Conservation (phyloP, 1,284 basidiomycete genomes). For the Rhodotorula sp. region DNA sequence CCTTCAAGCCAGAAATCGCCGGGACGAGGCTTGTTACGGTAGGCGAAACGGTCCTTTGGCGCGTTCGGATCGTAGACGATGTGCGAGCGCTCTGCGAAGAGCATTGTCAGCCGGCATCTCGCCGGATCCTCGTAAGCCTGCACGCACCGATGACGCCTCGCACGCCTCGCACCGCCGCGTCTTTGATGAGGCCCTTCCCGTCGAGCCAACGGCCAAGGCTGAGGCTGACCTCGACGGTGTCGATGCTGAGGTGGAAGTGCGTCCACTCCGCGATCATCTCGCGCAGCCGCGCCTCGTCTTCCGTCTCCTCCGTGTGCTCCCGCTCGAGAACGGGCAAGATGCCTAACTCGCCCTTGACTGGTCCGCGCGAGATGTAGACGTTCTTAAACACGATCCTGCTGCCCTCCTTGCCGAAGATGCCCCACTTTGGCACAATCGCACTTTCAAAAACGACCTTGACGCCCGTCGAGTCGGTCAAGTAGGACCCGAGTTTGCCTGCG, state of each 20-base stretch:
- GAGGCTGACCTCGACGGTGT: constrained; percentile 94
- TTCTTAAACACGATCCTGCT: constrained; percentile 95
- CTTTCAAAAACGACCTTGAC: constrained; percentile 95
- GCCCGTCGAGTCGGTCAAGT: constrained; percentile 88
- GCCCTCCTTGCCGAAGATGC: constrained; percentile 58
- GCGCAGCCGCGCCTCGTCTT: constrained; percentile 25
- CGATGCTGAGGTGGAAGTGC: constrained; percentile 86
- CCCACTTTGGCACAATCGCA: constrained; percentile 95
- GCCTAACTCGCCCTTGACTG: constrained; percentile 29
- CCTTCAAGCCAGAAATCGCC: constrained; percentile 93
- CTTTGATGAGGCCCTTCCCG: constrained; percentile 87
- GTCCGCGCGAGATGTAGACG: constrained; percentile 83
- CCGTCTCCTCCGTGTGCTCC: constrained; percentile 13
- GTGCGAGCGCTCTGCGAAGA: constrained; percentile 72
- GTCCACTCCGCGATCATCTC: constrained; percentile 61
- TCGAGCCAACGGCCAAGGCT: constrained; percentile 91
- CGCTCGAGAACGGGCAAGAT: constrained; percentile 47
- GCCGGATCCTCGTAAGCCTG: not conserved
- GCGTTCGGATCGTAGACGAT: constrained; percentile 71
- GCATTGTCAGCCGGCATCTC: not conserved
- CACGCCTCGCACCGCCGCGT: constrained; percentile 89
- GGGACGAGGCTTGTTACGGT: constrained; percentile 67
- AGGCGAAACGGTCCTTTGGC: constrained; percentile 72
- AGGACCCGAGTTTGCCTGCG: constrained; percentile 84
- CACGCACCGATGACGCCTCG: constrained; percentile 81